These are phyloP conservation scores for Halophytophthora batemanensis DNA, from an alignment of 352 stramenopile species.

Conservation along the genomic window DNA sequence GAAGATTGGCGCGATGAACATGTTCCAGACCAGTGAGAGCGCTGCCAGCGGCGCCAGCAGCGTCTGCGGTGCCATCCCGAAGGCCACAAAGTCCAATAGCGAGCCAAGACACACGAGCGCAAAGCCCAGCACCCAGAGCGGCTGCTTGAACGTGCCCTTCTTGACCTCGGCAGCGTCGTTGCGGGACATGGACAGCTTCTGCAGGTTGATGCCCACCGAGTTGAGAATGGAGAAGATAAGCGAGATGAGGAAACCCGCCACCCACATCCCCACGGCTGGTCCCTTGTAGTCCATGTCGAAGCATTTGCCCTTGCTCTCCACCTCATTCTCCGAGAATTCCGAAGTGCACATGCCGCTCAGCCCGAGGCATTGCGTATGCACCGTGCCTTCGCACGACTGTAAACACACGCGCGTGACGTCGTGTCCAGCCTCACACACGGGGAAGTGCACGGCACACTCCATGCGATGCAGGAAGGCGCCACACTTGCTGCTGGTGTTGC, in stretches of 20 bases:
- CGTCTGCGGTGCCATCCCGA: conserved; percentile 90
- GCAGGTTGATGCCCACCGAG: conserved; percentile 89
- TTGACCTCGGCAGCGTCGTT: conserved; percentile 67
- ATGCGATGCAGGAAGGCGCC: conserved; percentile 53
- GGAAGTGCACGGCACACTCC: conserved; percentile 72
- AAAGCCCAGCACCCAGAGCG: conserved; percentile 88
- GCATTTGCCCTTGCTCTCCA: conserved; percentile 72
- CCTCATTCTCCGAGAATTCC: conserved; percentile 29
- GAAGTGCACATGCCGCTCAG: conserved; percentile 55
- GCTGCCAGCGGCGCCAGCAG: conserved; percentile 87
- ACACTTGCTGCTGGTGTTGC: conserved; percentile 62
- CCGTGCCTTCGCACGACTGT: conserved; percentile 56
- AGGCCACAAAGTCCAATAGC: conserved; percentile 89
- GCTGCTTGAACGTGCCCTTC: conserved; percentile 80
- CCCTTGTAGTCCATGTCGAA: conserved; percentile 76
- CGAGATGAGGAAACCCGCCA: conserved; percentile 83
- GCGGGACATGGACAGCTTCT: conserved; percentile 86
- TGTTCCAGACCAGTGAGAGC: conserved; percentile 90
- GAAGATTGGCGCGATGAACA: conserved; percentile 89
- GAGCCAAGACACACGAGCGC: conserved; percentile 77
- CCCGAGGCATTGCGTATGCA: conserved; percentile 60
- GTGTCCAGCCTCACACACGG: conserved; percentile 77
- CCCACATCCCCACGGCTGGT: conserved; percentile 78
- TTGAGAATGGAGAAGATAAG: conserved; percentile 88
- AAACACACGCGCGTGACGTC: conserved; percentile 62